Evolutionary conservation across 495 filamentous ascomycete species (phyloP).

Genomic region (Zalerion maritima): DNA sequence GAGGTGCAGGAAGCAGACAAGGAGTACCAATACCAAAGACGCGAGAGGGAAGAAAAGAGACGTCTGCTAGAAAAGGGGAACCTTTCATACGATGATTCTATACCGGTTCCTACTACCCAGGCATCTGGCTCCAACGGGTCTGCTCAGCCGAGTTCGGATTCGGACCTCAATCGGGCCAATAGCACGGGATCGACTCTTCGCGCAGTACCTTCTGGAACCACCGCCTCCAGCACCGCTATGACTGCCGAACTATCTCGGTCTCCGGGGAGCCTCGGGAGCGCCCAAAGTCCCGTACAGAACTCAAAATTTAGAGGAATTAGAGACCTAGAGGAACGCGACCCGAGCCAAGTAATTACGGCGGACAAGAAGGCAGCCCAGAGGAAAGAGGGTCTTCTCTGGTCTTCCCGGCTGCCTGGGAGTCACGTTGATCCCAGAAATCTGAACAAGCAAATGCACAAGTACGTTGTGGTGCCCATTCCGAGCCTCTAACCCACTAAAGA

Average conservation of each 20-base stretch:
- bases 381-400: conserved; percentile 93
- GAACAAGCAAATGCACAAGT: conserved; percentile 99
- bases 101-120: conserved; percentile 15
- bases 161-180: conserved; percentile 54
- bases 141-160: conserved; percentile 33
- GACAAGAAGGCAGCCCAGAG: conserved; percentile 38
- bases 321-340: conserved; percentile 72
- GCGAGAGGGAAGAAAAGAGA: conserved; percentile 87
- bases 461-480: conserved; percentile 21
- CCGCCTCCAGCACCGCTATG: conserved; percentile 8
- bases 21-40: conserved; percentile 84
- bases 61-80: conserved; percentile 79
- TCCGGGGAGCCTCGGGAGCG: conserved; percentile 23
- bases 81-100: conserved; percentile 59
- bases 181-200: conserved; percentile 55
- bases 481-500: conserved; percentile 5
- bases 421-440: conserved; percentile 90
- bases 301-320: conserved; percentile 75
- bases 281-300: conserved; percentile 39
- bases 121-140: conserved; percentile 24
- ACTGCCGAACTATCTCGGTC: conserved; percentile 26
- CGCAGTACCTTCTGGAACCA: conserved; percentile 21
- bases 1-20: conserved; percentile 89
- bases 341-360: conserved; percentile 24
- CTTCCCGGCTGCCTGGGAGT: conserved; percentile 79